Conservation (phyloP, 225 moss, liverwort and hornwort species). For the Antitrichia curtipendula region DNA sequence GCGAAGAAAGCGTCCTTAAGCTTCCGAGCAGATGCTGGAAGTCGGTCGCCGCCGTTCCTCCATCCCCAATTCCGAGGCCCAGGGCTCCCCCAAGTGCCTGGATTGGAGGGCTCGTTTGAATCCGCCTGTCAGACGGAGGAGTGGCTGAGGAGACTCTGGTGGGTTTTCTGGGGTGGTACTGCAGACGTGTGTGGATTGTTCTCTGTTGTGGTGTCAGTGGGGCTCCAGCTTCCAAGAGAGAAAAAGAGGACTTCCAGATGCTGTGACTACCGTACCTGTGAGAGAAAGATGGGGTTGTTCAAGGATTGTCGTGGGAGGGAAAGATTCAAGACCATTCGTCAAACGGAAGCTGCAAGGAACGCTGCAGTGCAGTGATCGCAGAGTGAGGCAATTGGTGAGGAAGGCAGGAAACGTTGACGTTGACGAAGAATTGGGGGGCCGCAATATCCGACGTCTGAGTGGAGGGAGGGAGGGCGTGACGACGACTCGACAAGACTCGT, state of each 20-base stretch:
- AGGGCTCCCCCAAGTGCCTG: background rate
- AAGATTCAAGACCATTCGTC: background rate
- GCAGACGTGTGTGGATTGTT: background rate
- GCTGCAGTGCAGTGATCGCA: background rate
- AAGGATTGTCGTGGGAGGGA: background rate
- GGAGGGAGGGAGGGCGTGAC: background rate
- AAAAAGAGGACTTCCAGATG: background rate
- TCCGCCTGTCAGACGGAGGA: background rate
- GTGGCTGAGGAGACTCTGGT: background rate
- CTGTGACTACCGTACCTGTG: background rate
- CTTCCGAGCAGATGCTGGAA: background rate
- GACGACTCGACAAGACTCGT: background rate
- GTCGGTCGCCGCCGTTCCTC: background rate
- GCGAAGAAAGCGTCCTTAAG: background rate
- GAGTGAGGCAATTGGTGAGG: background rate
- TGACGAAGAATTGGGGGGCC: background rate
- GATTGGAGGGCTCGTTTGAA: background rate
- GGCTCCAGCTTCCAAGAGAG: background rate
- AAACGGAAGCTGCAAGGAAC: background rate
- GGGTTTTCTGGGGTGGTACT: background rate
- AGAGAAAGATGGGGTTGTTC: background rate
- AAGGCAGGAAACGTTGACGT: background rate
- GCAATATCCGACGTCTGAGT: background rate
- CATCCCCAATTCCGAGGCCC: background rate
- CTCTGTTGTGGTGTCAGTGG: background rate